Percentiles rank a stretch among this genome's conserved stretches.
Conservation (phyloP, 2,329 filamentous ascomycete genomes). For the Cladophialophora chaetospira region DNA sequence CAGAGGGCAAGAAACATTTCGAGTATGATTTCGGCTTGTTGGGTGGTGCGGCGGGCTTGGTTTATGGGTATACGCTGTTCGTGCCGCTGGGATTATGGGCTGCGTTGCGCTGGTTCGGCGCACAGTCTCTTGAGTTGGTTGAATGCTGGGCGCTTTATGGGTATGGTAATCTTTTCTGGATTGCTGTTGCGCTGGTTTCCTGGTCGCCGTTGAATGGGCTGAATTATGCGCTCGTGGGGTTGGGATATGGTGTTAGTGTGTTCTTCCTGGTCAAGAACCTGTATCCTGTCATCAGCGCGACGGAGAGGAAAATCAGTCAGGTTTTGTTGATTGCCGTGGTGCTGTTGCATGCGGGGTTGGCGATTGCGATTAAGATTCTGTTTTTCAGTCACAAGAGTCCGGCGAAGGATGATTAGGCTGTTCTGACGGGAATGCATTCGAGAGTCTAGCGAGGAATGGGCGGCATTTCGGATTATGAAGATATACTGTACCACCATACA, state of each 20-base stretch:
- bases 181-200: conserved; percentile 86
- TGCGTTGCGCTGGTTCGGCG: conserved; percentile 91
- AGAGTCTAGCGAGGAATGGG: no score
- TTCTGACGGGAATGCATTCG: no score
- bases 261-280: conserved; percentile 82
- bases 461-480: no score
- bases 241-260: conserved; percentile 81
- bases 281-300: conserved; percentile 88
- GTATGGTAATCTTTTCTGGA: conserved; percentile 96
- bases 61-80: conserved; percentile 92
- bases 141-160: conserved; percentile 96
- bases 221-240: conserved; percentile 89
- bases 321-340: conserved; percentile 81
- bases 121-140: conserved; percentile 86
- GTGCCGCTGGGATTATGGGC: conserved; percentile 85
- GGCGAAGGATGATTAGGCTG: conserved; percentile 43
- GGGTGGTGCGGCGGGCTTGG: conserved; percentile 84
- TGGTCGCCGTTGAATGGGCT: conserved; percentile 84
- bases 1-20: conserved; percentile 33
- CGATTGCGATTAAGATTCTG: conserved; percentile 91
- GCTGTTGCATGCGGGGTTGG: conserved; percentile 80
- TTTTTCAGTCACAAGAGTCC: conserved; percentile 84
- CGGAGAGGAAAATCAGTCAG: conserved; percentile 89
- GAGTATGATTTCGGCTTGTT: conserved; percentile 68
- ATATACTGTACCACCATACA: no score